A percentile compares a stretch with the other conserved stretches of the same genome.
These are phyloP conservation scores for Penicillium italicum DNA, from an alignment of 2,329 filamentous ascomycete genomes.

Conservation along the genomic window DNA sequence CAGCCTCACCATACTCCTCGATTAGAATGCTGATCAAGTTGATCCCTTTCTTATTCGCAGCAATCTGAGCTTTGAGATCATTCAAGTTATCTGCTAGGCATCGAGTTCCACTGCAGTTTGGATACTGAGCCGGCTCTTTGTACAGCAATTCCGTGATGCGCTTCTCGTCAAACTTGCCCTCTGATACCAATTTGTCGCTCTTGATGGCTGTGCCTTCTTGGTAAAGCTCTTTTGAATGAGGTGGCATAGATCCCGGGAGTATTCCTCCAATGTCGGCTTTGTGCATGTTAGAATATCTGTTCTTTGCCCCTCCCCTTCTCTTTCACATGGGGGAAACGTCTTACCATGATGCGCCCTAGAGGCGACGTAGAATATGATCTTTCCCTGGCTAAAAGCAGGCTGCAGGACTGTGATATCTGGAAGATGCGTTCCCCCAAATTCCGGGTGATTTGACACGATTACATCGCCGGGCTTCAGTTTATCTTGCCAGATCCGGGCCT, in stretches of 20 bases:
- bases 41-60: conserved; percentile 78
- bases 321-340: conserved; percentile 35
- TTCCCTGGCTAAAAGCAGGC: conserved; percentile 68
- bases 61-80: conserved; percentile 77
- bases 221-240: conserved; percentile 63
- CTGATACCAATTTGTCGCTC: conserved; percentile 48
- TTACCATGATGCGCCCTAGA: conserved; percentile 65
- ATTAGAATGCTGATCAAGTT: conserved; percentile 68
- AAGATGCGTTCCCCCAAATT: conserved; percentile 78
- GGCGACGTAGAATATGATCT: conserved; percentile 76
- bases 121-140: conserved; percentile 65
- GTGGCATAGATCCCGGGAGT: conserved; percentile 71
- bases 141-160: conserved; percentile 66
- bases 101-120: conserved; percentile 70
- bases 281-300: background rate
- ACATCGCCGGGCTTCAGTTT: conserved; percentile 72
- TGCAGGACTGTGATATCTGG: conserved; percentile 76
- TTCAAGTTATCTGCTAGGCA: conserved; percentile 76
- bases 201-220: conserved; percentile 65
- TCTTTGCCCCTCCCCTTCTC: background rate
- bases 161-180: conserved; percentile 64
- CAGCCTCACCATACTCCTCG: conserved; percentile 65
- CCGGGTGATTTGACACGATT: conserved; percentile 73
- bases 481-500: conserved; percentile 70
- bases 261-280: conserved; percentile 67